Evolutionary conservation across 345 rosid genomes (phyloP), one percentile per base, ranked within the genome.

Genomic region (Odontarrhena argentea): DNA sequence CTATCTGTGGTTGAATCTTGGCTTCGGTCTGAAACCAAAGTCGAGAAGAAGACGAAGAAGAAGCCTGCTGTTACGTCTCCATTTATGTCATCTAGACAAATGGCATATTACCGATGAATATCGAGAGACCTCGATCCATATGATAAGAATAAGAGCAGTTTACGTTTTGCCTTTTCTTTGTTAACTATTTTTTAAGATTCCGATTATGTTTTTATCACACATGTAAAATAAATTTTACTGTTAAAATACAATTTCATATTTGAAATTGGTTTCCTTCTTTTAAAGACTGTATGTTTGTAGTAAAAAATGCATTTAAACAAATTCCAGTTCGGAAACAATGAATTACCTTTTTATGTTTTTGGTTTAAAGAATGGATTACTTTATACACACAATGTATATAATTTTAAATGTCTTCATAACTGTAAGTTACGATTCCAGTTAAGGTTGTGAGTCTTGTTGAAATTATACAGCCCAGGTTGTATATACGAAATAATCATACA

Each of bases 1-100:
- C 99, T 91, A 50, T 84, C 97, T 5, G 86, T 88, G 6, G 97
- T 91, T 13, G 91, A 94, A 76, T 62, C 86, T 37, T 94, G 99
- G 97, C 90, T 94, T 49, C 92, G 95, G 5, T 75, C 85, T 46
- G 99, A 94, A 80, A 82, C 81, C 42, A 91, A 79, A 65, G 55
- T 54, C 1, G 86, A 80, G 86, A 94, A 84, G 70, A 87, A 76
- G 79, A 82, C 74, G 15, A 75, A 76, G 13, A 60, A 74, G 43
- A 70, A 69, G 41, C 55, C 79, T 48, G 59, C 80, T 50, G 50
- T 81, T 59, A 41, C 87, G 40, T 87, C 80, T 69, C 79, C 88
- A 3, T 68, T 71, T 28, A 74, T 75, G 81, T 84, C 96, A 3
- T 94, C 97, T 8, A 86, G 96, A 65, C 99, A 94, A 66, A 94